A percentile compares a stretch with the other conserved stretches of the same genome.
These are phyloP conservation scores for Camelina sativa DNA, from an alignment of 345 rosid species.

Conservation along the genomic window DNA sequence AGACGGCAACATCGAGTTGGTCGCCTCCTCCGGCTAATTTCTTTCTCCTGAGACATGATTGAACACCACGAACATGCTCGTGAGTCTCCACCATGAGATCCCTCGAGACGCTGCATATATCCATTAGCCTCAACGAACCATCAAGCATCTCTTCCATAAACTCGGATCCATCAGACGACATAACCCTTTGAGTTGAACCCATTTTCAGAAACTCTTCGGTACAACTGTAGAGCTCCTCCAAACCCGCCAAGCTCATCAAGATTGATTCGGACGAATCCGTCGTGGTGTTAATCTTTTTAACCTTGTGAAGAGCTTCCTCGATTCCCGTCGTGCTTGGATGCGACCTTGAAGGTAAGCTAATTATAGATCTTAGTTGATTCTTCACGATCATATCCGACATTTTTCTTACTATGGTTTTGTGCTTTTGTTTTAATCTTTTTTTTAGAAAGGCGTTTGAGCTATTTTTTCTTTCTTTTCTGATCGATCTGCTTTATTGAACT, in stretches of 20 bases:
- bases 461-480: neutral
- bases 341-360: constrained; percentile 77
- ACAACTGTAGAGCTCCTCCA: constrained; percentile 55
- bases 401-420: constrained; percentile 10
- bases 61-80: constrained; percentile 59
- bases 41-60: constrained; percentile 64
- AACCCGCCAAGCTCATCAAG: constrained; percentile 45
- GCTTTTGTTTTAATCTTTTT: neutral
- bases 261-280: constrained; percentile 48
- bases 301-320: constrained; percentile 60
- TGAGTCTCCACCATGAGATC: constrained; percentile 57
- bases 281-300: constrained; percentile 46
- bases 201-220: constrained; percentile 61
- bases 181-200: constrained; percentile 57
- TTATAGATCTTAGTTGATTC: constrained; percentile 58
- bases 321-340: constrained; percentile 59
- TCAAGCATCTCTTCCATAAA: constrained; percentile 61
- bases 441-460: constrained; percentile 18
- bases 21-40: constrained; percentile 45
- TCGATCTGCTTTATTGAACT: constrained; percentile 19
- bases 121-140: constrained; percentile 61
- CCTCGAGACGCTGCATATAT: constrained; percentile 60
- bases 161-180: constrained; percentile 46
- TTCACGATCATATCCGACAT: constrained; percentile 47
- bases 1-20: constrained; percentile 34